Percentiles rank a stretch among this genome's conserved stretches.
Conservation (phyloP, 306 rosid genomes). For the Cucurbita ficifolia region DNA sequence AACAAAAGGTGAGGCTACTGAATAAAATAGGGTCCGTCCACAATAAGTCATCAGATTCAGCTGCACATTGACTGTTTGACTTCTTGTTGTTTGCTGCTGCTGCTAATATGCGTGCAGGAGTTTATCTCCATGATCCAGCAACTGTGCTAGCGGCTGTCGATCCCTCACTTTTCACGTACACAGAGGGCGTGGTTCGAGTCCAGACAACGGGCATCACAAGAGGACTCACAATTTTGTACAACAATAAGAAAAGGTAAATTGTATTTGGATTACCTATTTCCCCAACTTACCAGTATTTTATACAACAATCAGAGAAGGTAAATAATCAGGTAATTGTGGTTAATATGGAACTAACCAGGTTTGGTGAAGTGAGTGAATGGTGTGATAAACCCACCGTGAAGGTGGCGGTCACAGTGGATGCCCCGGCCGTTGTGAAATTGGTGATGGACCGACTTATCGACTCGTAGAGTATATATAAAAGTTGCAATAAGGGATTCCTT, state of each 20-base stretch:
- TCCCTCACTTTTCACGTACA: constrained; percentile 65
- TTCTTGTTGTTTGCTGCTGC: constrained; percentile 6
- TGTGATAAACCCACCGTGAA: constrained; percentile 58
- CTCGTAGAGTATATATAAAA: not conserved
- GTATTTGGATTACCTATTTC: not conserved
- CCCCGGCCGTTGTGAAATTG: constrained; percentile 42
- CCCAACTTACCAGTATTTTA: not conserved
- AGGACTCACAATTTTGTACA: constrained; percentile 62
- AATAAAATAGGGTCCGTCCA: not conserved
- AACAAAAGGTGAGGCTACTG: constrained; percentile 38
- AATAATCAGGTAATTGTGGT: no score
- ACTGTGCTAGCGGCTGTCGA: constrained; percentile 56
- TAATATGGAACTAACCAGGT: constrained; percentile 33
- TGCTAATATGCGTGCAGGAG: constrained; percentile 33
- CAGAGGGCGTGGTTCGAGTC: constrained; percentile 78
- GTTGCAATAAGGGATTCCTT: not conserved
- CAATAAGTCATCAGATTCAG: not conserved
- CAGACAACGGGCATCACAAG: constrained; percentile 80
- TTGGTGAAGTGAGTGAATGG: constrained; percentile 78
- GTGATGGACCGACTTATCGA: constrained; percentile 70
- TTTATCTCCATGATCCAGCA: constrained; percentile 89
- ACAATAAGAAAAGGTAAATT: constrained; percentile 60
- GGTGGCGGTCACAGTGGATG: constrained; percentile 91
- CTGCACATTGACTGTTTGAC: not conserved
- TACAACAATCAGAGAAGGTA: not conserved